Evolutionary conservation across 805 yeast species (phyloP).

Genomic region (Candida pseudofarinosa): DNA sequence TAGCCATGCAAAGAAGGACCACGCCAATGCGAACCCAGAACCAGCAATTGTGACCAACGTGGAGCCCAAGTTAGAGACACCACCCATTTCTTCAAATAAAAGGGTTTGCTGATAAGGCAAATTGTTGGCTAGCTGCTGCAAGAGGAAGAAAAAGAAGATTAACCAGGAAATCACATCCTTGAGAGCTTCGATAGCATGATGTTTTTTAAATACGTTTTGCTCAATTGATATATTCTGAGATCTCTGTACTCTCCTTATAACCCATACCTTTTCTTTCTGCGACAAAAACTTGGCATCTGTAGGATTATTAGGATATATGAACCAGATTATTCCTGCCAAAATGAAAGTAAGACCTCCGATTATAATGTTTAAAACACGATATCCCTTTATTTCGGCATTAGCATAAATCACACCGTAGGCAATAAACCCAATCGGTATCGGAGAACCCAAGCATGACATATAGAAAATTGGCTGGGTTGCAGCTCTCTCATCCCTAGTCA

Average conservation of each 20-base stretch:
- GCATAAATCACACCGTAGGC: constrained; percentile 35
- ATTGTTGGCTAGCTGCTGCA: constrained; percentile 50
- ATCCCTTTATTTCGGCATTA: constrained; percentile 23
- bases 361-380: constrained; percentile 55
- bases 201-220: constrained; percentile 42
- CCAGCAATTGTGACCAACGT: constrained; percentile 53
- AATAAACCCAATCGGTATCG: constrained; percentile 51
- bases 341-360: constrained; percentile 52
- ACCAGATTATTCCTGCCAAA: constrained; percentile 14
- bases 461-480: constrained; percentile 53
- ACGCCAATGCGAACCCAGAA: constrained; percentile 45
- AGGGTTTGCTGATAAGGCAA: constrained; percentile 50
- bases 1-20: constrained; percentile 33
- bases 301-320: constrained; percentile 55
- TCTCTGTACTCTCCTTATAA: constrained; percentile 34
- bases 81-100: constrained; percentile 44
- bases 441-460: constrained; percentile 46
- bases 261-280: constrained; percentile 49
- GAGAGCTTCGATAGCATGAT: constrained; percentile 48
- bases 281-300: constrained; percentile 46
- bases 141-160: constrained; percentile 30
- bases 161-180: constrained; percentile 35
- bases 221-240: constrained; percentile 31
- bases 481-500: constrained; percentile 43
- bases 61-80: constrained; percentile 36